Percentiles rank a stretch among this genome's conserved stretches.
These are phyloP conservation scores for Aspergillus novofumigatus DNA, from an alignment of 2,329 filamentous ascomycete species.

Conservation along the genomic window DNA sequence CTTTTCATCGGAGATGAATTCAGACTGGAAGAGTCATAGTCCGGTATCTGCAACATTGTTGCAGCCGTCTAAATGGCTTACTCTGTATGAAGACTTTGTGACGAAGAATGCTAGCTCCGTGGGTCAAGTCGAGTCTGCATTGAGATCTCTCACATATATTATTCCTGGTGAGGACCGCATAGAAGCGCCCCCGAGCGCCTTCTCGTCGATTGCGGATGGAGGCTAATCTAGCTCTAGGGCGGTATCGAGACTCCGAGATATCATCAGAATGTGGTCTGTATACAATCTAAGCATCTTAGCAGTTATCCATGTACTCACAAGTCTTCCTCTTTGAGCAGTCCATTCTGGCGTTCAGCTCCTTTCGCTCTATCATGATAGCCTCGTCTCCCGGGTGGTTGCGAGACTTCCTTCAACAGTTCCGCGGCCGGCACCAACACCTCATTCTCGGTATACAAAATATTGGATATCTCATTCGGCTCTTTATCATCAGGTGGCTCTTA, in stretches of 20 bases:
- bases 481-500: constrained; percentile 76
- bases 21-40: constrained; percentile 24
- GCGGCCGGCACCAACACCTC: constrained; percentile 50
- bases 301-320: not conserved
- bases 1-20: constrained; percentile 27
- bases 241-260: constrained; percentile 73
- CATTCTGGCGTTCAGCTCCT: constrained; percentile 86
- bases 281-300: not conserved
- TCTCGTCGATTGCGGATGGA: not conserved
- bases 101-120: constrained; percentile 91
- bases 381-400: constrained; percentile 65
- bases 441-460: constrained; percentile 61
- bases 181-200: not conserved
- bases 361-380: constrained; percentile 85
- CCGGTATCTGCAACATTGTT: constrained; percentile 28
- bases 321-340: constrained; percentile 43
- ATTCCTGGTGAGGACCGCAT: constrained; percentile 61
- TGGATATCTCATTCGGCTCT: constrained; percentile 60
- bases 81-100: constrained; percentile 67
- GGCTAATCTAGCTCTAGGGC: constrained; percentile 26
- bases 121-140: constrained; percentile 87
- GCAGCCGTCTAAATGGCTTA: constrained; percentile 38
- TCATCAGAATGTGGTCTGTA: constrained; percentile 75
- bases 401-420: constrained; percentile 52
- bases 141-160: constrained; percentile 91